These are phyloP conservation scores for Aspergillus tamarii DNA, from an alignment of 2,329 filamentous ascomycete species.

Conservation along the genomic window DNA sequence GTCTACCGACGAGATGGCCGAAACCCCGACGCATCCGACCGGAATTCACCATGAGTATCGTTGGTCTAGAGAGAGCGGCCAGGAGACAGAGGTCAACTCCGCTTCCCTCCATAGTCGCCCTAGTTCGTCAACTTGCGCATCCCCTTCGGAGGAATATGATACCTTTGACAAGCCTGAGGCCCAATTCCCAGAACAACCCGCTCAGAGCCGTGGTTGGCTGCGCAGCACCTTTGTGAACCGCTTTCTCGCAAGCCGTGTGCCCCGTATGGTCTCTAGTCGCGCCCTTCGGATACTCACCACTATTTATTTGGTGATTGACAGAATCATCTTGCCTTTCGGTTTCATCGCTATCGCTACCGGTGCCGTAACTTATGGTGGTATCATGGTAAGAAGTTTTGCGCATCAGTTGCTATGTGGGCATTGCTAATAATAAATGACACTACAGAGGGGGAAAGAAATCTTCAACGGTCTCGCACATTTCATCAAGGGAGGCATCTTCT, in stretches of 20 bases:
- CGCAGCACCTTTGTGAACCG: conserved; percentile 51
- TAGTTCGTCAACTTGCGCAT: conserved; percentile 61
- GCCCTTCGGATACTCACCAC: conserved; percentile 62
- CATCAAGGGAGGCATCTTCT: conserved; percentile 92
- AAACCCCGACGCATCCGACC: conserved; percentile 52
- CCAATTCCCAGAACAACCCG: conserved; percentile 47
- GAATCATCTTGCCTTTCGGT: conserved; percentile 75
- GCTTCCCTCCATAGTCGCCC: conserved; percentile 69
- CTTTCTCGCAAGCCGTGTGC: conserved; percentile 59
- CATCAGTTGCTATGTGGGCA: background rate
- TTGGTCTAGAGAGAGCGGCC: conserved; percentile 71
- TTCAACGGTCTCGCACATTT: conserved; percentile 91
- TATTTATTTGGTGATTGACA: conserved; percentile 71
- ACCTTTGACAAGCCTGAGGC: conserved; percentile 52
- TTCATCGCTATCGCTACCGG: conserved; percentile 75
- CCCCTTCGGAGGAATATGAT: conserved; percentile 52
- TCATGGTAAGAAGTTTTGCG: conserved; percentile 68
- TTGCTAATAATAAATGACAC: conserved; percentile 15
- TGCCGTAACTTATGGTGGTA: conserved; percentile 74
- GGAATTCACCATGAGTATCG: conserved; percentile 52
- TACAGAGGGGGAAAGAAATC: conserved; percentile 66
- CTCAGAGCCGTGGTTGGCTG: conserved; percentile 45
- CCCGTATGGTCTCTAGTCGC: conserved; percentile 58
- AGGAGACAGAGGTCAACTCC: conserved; percentile 72
- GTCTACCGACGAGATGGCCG: conserved; percentile 58